These are phyloP conservation scores for Aspergillus saccharolyticus DNA, from an alignment of 495 filamentous ascomycete genomes.

Conservation along the genomic window DNA sequence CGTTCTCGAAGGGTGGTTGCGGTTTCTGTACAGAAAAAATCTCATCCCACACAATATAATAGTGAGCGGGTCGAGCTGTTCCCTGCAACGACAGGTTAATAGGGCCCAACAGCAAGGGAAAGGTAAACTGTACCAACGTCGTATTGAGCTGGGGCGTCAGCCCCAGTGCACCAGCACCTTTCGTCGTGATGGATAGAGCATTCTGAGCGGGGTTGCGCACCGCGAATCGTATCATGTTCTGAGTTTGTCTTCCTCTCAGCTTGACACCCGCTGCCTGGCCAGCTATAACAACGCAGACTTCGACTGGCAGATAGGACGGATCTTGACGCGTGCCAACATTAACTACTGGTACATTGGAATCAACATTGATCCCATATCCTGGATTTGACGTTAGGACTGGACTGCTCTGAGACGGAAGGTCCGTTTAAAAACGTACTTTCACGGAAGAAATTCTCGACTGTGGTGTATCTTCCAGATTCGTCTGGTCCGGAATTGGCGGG, in stretches of 20 bases:
- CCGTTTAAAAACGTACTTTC: too few relatives aligned
- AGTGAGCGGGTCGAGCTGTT: slow-evolving; percentile 77
- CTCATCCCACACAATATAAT: slow-evolving; percentile 72
- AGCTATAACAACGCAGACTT: slow-evolving; percentile 57
- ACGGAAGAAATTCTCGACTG: slow-evolving; percentile 48
- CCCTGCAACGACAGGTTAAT: slow-evolving; percentile 89
- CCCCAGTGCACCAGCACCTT: too few relatives aligned
- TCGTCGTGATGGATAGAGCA: too few relatives aligned
- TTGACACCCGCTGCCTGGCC: slow-evolving; percentile 57
- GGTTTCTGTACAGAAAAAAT: slow-evolving; percentile 48
- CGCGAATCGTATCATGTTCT: slow-evolving; percentile 63
- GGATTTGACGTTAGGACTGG: too few relatives aligned
- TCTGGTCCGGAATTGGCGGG: slow-evolving; percentile 29
- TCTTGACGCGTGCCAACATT: slow-evolving; percentile 58
- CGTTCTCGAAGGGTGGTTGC: slow-evolving; percentile 31
- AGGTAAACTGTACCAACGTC: too few relatives aligned
- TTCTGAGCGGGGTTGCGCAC: too few relatives aligned
- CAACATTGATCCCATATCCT: too few relatives aligned
- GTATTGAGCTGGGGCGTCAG: too few relatives aligned
- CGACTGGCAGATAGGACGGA: slow-evolving; percentile 64
- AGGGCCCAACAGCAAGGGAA: too few relatives aligned
- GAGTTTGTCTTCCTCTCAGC: slow-evolving; percentile 52
- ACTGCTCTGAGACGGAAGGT: too few relatives aligned
- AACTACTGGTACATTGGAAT: slow-evolving; percentile 54
- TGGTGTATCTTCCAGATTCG: slow-evolving; percentile 38